phyloP scores from a whole-genome alignment of 805 yeast species.

The Candida germanica region DNA sequence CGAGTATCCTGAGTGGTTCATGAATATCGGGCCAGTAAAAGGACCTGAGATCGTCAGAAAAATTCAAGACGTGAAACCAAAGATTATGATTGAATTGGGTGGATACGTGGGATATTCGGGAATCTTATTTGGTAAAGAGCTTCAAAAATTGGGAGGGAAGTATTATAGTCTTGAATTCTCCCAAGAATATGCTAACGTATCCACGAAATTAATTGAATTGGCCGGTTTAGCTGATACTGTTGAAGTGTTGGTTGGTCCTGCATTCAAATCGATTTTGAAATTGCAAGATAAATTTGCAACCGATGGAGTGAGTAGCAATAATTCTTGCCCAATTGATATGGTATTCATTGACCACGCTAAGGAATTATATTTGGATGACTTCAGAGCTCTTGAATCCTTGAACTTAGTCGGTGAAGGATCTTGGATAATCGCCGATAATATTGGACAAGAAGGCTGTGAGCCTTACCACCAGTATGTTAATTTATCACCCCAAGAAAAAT shows the following conservation, averaged over 20 bases:
- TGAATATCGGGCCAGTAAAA: conserved; percentile 32
- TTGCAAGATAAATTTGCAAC: conserved; percentile 17
- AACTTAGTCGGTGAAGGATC: conserved; percentile 40
- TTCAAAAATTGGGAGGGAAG: conserved; percentile 22
- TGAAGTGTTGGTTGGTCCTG: conserved; percentile 31
- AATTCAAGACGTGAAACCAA: conserved; percentile 21
- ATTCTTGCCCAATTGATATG: conserved; percentile 25
- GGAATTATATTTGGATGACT: conserved; percentile 37
- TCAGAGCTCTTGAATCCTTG: conserved; percentile 39
- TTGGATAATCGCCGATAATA: conserved; percentile 37
- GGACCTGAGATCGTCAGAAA: conserved; percentile 25
- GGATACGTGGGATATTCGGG: conserved; percentile 38
- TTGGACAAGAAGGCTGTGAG: conserved; percentile 33
- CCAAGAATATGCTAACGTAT: conserved; percentile 28
- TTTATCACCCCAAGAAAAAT: conserved; percentile 34
- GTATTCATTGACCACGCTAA: conserved; percentile 42
- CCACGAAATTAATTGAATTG: conserved; percentile 25
- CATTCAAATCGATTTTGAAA: conserved; percentile 23
- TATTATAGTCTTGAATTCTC: conserved; percentile 34
- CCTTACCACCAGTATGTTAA: conserved; percentile 39
- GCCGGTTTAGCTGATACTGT: conserved; percentile 32
- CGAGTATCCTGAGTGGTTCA: conserved; percentile 21
- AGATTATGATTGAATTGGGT: conserved; percentile 31
- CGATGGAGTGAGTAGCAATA: conserved; percentile 8
- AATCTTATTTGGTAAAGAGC: conserved; percentile 27